Percentiles rank a stretch among this genome's conserved stretches.
phyloP scores from a whole-genome alignment of 2,329 filamentous ascomycete genomes.

The Ceratocystis papillata region DNA sequence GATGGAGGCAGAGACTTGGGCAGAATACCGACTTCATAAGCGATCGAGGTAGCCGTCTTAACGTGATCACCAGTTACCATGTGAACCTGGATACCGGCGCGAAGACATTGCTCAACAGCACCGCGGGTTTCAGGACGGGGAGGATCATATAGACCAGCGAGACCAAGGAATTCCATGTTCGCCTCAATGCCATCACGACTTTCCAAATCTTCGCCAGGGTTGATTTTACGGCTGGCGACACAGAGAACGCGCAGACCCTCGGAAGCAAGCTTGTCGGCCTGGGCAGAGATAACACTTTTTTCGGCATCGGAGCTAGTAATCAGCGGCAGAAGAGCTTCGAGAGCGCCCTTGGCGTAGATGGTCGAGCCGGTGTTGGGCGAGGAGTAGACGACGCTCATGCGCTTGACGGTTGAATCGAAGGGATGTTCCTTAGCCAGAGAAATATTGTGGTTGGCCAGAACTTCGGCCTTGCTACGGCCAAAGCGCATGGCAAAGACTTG shows the following conservation, averaged over 20 bases:
- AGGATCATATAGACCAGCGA: constrained; percentile 63
- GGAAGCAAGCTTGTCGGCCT: constrained; percentile 46
- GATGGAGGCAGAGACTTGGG: constrained; percentile 32
- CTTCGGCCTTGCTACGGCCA: constrained; percentile 38
- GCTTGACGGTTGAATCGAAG: constrained; percentile 63
- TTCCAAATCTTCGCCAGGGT: constrained; percentile 32
- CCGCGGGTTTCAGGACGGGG: constrained; percentile 55
- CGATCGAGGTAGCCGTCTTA: constrained; percentile 56
- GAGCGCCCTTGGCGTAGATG: constrained; percentile 49
- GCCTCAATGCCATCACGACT: constrained; percentile 46
- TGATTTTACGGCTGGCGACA: constrained; percentile 44
- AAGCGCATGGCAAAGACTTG: constrained; percentile 64
- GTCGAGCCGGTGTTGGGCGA: constrained; percentile 32
- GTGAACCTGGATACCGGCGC: constrained; percentile 54
- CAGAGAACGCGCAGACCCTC: constrained; percentile 60
- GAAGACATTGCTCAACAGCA: constrained; percentile 48
- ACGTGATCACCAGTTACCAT: constrained; percentile 62
- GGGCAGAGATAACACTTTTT: constrained; percentile 38
- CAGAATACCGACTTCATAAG: constrained; percentile 54
- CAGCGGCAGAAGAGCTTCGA: constrained; percentile 46
- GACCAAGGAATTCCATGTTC: constrained; percentile 53
- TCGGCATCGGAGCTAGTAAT: constrained; percentile 39
- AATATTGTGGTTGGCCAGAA: constrained; percentile 34
- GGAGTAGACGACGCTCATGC: constrained; percentile 60
- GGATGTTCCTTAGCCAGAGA: constrained; percentile 54